Evolutionary conservation across 2,329 filamentous ascomycete genomes (phyloP).

Genomic region (Colletotrichum sp.): DNA sequence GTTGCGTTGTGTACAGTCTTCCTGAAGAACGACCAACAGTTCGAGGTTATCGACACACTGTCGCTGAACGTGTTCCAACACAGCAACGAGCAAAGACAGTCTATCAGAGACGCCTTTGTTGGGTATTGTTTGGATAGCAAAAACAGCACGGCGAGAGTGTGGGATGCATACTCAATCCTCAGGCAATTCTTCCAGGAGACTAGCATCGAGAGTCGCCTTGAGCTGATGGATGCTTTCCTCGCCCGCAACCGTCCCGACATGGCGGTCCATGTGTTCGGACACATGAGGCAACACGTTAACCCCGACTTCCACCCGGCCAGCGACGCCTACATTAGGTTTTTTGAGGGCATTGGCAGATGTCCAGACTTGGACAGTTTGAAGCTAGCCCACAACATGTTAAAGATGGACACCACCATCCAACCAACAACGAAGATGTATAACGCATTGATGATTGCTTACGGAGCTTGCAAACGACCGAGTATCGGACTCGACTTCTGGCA

Average conservation of each 20-base stretch:
- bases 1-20: slow-evolving; percentile 76
- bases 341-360: slow-evolving; percentile 73
- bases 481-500: slow-evolving; percentile 82
- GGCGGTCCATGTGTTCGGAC: slow-evolving; percentile 84
- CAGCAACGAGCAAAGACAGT: slow-evolving; percentile 70
- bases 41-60: slow-evolving; percentile 82
- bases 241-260: slow-evolving; percentile 79
- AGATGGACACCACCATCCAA: slow-evolving; percentile 85
- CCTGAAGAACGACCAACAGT: slow-evolving; percentile 75
- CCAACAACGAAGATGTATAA: slow-evolving; percentile 80
- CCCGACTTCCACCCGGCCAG: slow-evolving; percentile 67
- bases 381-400: slow-evolving; percentile 90
- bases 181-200: slow-evolving; percentile 71
- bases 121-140: slow-evolving; percentile 68
- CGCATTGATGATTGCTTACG: slow-evolving; percentile 85
- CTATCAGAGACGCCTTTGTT: slow-evolving; percentile 70
- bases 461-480: slow-evolving; percentile 67
- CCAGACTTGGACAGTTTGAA: slow-evolving; percentile 62
- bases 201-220: slow-evolving; percentile 66
- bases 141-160: slow-evolving; percentile 68
- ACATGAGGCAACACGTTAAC: slow-evolving; percentile 84
- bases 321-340: slow-evolving; percentile 78
- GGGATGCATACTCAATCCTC: slow-evolving; percentile 71
- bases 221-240: slow-evolving; percentile 85
- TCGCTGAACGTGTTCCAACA: slow-evolving; percentile 76